Conservation (phyloP, 257 asterid species). For the Solanum ossicruentum region DNA sequence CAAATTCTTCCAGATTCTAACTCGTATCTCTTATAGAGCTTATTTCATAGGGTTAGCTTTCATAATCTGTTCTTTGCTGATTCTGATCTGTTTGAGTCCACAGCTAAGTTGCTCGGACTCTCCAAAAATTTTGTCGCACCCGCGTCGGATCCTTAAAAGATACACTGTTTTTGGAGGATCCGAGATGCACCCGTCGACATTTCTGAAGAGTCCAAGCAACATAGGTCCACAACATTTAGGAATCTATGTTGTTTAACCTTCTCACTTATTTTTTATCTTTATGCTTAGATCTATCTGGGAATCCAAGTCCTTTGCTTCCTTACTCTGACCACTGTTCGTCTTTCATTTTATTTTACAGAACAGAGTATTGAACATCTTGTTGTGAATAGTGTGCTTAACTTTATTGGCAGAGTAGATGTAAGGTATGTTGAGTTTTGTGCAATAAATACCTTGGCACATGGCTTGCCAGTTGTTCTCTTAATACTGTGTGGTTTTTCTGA, state of each 20-base stretch:
- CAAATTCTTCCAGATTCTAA: not conserved
- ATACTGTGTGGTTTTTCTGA: slow-evolving; percentile 1
- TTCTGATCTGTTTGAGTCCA: not conserved
- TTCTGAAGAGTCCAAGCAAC: no score
- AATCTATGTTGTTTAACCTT: not conserved
- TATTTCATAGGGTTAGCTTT: not conserved
- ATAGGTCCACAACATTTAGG: not conserved
- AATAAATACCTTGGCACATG: not conserved
- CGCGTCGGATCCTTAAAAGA: no score
- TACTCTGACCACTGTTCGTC: not conserved
- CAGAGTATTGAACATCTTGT: slow-evolving; percentile 47
- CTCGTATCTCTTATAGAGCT: not conserved
- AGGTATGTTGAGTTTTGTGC: slow-evolving; percentile 43
- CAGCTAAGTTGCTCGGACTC: no score
- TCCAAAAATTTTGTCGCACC: no score
- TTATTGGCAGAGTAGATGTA: slow-evolving; percentile 67
- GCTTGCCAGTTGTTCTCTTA: slow-evolving; percentile 10
- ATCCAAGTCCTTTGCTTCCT: not conserved
- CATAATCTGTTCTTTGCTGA: not conserved
- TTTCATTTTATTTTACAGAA: slow-evolving; percentile 31
- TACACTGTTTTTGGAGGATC: no score
- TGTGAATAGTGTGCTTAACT: slow-evolving; percentile 60
- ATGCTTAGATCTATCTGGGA: not conserved
- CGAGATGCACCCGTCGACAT: no score
- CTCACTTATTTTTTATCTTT: not conserved